Evolutionary conservation across 805 yeast genomes (phyloP), one percentile per base, ranked within the genome.

Genomic region (Teunomyces gatunensis): DNA sequence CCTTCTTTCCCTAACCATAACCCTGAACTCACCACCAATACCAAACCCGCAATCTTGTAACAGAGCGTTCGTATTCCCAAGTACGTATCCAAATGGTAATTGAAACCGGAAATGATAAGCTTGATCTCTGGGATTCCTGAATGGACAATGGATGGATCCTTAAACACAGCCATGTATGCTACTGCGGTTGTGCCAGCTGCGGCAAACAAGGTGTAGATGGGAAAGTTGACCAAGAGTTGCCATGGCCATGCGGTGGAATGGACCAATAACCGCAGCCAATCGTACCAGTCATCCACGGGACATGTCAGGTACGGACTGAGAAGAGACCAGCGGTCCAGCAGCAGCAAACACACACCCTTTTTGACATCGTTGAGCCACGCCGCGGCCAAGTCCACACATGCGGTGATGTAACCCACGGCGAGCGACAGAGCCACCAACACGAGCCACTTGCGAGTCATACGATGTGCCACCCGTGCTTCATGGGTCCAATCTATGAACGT

Each of bases 1-100:
- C 96, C 96, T 57, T 89, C 96, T 58, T 82, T 83, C 5, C 96
- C 96, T 5, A 86, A 74, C 88, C 92, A 86, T 2, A 89, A 58
- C 0, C 96, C 96, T 1, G 88, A 79, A 18, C 90, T 83, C 4
- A 86, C 84, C 12, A 85, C 84, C 41, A 87, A 65, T 5, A 82
- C 68, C 42, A 88, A 66, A 2, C 90, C 87, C 1, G 71, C 36
- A 3, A 79, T 68, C 59, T 88, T 88, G 45, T 72, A 69, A 2
- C 79, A 18, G n/a, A 88, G 65, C 3, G 86, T 75, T 28, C 64
- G 62, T 9, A 73, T 46, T 6, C 81, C 78, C 45, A 89, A 63
- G 53, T 85, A 82, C 5, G 69, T 72, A 6, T 70, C 62, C 21
- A 69, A 46, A 28, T 61, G 48, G 47, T 84, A 73, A 23, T 79